phyloP scores from a whole-genome alignment of 2,329 filamentous ascomycete species.

The Ploettnerulaceae sp. region DNA sequence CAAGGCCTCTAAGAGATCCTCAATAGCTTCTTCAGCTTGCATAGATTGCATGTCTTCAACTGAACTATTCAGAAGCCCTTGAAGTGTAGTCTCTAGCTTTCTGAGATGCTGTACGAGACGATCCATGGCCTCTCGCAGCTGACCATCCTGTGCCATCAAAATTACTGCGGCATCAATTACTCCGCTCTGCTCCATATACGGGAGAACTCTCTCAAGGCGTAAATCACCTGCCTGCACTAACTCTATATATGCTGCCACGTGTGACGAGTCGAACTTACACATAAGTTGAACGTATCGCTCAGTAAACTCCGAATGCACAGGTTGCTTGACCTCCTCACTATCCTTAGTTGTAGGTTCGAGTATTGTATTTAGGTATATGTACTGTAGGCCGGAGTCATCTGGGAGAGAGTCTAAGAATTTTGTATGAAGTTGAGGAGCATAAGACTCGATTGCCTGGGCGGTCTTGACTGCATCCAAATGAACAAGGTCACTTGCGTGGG shows the following conservation, averaged over 20 bases:
- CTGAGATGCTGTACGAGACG: constrained; percentile 76
- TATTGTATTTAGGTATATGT: constrained; percentile 62
- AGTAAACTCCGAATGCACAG: constrained; percentile 56
- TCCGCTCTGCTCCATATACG: constrained; percentile 82
- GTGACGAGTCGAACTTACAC: constrained; percentile 76
- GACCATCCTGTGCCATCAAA: constrained; percentile 82
- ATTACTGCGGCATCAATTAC: constrained; percentile 91
- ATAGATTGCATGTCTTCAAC: constrained; percentile 51
- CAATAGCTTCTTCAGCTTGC: constrained; percentile 57
- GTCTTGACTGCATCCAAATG: constrained; percentile 51
- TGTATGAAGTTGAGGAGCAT: constrained; percentile 51
- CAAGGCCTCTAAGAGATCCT: constrained; percentile 70
- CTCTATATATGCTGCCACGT: constrained; percentile 82
- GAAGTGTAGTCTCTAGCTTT: constrained; percentile 73
- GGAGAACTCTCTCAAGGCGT: constrained; percentile 72
- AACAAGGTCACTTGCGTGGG: constrained; percentile 53
- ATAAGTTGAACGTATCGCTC: constrained; percentile 88
- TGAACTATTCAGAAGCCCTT: constrained; percentile 63
- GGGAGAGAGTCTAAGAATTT: constrained; percentile 50
- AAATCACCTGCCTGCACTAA: constrained; percentile 72
- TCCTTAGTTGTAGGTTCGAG: constrained; percentile 55
- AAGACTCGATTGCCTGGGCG: constrained; percentile 51
- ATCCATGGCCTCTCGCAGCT: constrained; percentile 76
- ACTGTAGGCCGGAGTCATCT: constrained; percentile 53
- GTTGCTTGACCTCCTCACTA: constrained; percentile 35